Percentiles rank a stretch among this genome's conserved stretches.
Evolutionary conservation across 1,139 yeast species (phyloP).

Genomic region (Magnusiomyces magnusii): DNA sequence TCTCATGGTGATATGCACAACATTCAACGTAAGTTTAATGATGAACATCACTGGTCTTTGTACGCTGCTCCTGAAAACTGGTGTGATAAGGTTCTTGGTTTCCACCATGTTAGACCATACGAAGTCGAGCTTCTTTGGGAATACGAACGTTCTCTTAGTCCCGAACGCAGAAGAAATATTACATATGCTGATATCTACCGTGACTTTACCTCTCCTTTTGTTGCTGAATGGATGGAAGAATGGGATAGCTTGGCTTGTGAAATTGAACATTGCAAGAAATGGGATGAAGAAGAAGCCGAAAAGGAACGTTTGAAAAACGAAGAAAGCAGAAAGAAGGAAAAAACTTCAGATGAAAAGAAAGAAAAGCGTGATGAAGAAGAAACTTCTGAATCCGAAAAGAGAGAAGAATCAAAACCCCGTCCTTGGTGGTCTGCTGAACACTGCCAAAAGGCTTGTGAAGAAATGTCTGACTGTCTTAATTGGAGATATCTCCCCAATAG

Average conservation of each 20-base stretch:
- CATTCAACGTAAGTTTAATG: conserved; percentile 28
- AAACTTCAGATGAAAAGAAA: conserved; percentile 6
- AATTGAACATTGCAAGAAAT: conserved; percentile 16
- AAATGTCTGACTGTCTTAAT: conserved; percentile 20
- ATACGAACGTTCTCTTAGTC: conserved; percentile 30
- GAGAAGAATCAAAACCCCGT: conserved; percentile 8
- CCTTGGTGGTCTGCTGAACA: conserved; percentile 21
- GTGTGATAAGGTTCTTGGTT: conserved; percentile 11
- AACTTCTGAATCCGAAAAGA: background rate
- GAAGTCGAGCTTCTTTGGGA: conserved; percentile 34
- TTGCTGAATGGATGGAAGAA: conserved; percentile 22
- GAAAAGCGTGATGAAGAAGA: background rate
- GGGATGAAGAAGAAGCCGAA: conserved; percentile 14
- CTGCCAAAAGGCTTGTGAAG: conserved; percentile 26
- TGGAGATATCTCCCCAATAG: conserved; percentile 24
- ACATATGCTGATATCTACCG: conserved; percentile 31
- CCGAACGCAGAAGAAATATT: conserved; percentile 24
- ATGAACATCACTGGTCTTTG: conserved; percentile 25
- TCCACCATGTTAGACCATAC: conserved; percentile 31
- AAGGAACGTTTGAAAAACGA: background rate
- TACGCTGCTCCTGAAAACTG: conserved; percentile 7
- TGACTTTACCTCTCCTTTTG: conserved; percentile 32
- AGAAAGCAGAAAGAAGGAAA: conserved; percentile 9
- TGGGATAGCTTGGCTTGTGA: conserved; percentile 26
- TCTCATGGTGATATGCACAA: conserved; percentile 22